Evolutionary conservation across 2,329 filamentous ascomycete genomes (phyloP).

Genomic region (Teratosphaeria zuluensis): DNA sequence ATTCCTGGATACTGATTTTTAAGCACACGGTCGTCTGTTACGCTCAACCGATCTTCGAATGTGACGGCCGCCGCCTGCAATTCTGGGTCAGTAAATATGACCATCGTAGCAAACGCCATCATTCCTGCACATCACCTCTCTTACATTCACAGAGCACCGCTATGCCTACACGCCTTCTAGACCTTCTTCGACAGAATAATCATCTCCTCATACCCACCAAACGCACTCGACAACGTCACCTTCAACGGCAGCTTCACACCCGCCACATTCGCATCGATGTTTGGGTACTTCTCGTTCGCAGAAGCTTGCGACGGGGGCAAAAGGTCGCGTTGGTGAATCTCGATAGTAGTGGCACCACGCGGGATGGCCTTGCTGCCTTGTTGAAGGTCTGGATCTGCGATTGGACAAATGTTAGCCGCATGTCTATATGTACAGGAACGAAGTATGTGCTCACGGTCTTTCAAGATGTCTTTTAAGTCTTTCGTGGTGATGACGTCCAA

Average conservation of each 20-base stretch:
- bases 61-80: too few species aligned
- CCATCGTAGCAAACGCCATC: background rate
- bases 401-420: background rate
- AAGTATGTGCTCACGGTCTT: background rate
- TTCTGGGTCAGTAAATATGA: background rate
- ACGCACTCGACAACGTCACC: slow-evolving; percentile 5
- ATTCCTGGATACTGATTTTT: too few species aligned
- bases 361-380: slow-evolving; percentile 9
- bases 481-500: slow-evolving; percentile 7
- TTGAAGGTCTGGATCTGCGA: slow-evolving; percentile 12
- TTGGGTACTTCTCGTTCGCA: slow-evolving; percentile 4
- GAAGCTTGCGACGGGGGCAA: slow-evolving; percentile 4
- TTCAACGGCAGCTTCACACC: slow-evolving; percentile 11
- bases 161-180: background rate
- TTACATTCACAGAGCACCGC: background rate
- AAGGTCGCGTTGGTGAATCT: slow-evolving; percentile 14
- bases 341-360: slow-evolving; percentile 6
- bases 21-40: too few species aligned
- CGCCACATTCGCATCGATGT: slow-evolving; percentile 12
- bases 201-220: slow-evolving; percentile 8
- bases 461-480: slow-evolving; percentile 10
- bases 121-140: background rate
- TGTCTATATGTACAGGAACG: too few species aligned
- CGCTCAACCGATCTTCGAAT: too few species aligned
- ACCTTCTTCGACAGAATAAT: slow-evolving; percentile 13